Base-by-base conservation (phyloP, 495 filamentous ascomycete genomes). In the Hypoxylon fuscum region DNA sequence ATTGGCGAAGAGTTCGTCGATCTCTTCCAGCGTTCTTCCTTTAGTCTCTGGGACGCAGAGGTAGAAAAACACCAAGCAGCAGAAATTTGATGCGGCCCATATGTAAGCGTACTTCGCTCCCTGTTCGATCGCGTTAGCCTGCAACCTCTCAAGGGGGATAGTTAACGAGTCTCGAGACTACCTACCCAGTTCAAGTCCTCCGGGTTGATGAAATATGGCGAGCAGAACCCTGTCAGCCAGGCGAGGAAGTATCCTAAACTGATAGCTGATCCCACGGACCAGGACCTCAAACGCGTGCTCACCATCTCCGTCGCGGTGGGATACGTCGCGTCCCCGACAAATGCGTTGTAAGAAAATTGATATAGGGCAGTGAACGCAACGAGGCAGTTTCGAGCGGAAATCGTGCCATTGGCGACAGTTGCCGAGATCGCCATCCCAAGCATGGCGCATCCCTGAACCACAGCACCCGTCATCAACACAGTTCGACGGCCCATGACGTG, bases 11-110 rank as follows among this genome's bases (percentile, higher is more conserved):
- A 78, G 59, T 37, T 78, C 76, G 31, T 87, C 84, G 70, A 87
- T 81, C 54, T 87, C 82, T 62, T 84, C 82, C 22, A 88, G 74
- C 0, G 81, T 85, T 20, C 81, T 76, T 0, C 84, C 85, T 53
- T 80, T 84, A 0, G 85, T 72, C 66, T 81, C 78, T 0, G 77
- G 77, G 6, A 76, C 48, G 20, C 69, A 77, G 23, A 85, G 70
- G 50, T 75, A 85, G 3, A 78, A 76, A 68, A 79, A 85, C 1
- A 81, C 59, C 21, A 81, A 71, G 41, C 82, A 76, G 10, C 71
- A 55, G 0, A 80, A 29, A 31, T 78, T 79, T 18, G 72, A 76
- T 1, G 47, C 80, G 1, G 75, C 77, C 80, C 81, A 83, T 44
- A 85, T 81, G 53, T 84, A 84, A 0, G 77, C 76, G 48, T 84